Evolutionary conservation across 2,329 filamentous ascomycete genomes (phyloP), one percentile per base, ranked within the genome.

Genomic region (Calonectria pauciramosa): DNA sequence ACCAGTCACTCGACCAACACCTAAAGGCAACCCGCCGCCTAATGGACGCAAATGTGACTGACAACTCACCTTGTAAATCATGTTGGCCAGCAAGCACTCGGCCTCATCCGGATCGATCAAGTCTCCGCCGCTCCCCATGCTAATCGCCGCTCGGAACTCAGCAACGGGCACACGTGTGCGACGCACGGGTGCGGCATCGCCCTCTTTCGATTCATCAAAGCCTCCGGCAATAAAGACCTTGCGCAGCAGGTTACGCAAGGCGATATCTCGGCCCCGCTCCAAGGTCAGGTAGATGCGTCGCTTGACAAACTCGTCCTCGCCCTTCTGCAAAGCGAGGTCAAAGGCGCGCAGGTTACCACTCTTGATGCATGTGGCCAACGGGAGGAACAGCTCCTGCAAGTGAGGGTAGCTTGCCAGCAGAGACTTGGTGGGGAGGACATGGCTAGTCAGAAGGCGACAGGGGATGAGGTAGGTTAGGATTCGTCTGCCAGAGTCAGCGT

Each of bases 381-480:
- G 95, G 1, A 93, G 88, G 84, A 98, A 98, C 9, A 98, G 90
- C 54, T 88, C 88, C 83, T 96, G 92, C 1, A 99, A 90, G 23
- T 89, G 90, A 14, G 96, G 95, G 80, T 94, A 97, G 7, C 93
- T 93, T 51, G 90, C 88, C 1, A 99, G 90, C 0, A 99, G 90
- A 63, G 88, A 84, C 69, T 89, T 86, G 68, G 92, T 95, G 0
- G 97, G 97, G 2, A 99, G 91, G 0, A 93, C 94, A 82, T 98
- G 96, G 34, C 91, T 95, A 3, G 95, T 99, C 71, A 99, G 90
- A 38, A 99, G 91, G 78, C 95, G 95, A 77, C 96, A 98, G 0
- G 97, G 97, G 68, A 99, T 96, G 14, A 99, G 92, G 81, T 99
- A 99, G 3, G 94, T 98, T 36, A 99, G 89, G 70, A 99, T 99